These are phyloP conservation scores for Cercophora samala DNA, from an alignment of 495 filamentous ascomycete genomes.

Conservation along the genomic window DNA sequence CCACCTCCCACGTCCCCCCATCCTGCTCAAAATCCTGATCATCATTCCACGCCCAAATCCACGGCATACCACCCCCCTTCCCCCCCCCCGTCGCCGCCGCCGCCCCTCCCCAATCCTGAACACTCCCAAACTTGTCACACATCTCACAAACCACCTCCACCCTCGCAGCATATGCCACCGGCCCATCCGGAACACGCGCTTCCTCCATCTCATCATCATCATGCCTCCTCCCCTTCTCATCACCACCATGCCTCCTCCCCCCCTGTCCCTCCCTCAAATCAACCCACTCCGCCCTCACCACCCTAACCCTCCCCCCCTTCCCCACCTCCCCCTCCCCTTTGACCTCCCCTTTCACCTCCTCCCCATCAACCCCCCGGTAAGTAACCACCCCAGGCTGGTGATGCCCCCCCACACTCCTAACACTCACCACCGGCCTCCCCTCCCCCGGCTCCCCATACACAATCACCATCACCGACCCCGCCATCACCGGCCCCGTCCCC, in stretches of 20 bases:
- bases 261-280: background rate
- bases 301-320: background rate
- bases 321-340: background rate
- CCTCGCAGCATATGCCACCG: background rate
- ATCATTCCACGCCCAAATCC: conserved; percentile 36
- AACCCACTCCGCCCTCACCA: conserved; percentile 1
- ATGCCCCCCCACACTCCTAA: conserved; percentile 30
- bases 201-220: conserved; percentile 4
- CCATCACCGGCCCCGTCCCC: conserved; percentile 31
- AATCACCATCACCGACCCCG: conserved; percentile 32
- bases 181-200: background rate
- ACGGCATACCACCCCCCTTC: conserved; percentile 15
- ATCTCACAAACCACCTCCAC: conserved; percentile 6
- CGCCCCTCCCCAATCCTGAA: background rate
- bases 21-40: conserved; percentile 26
- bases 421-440: conserved; percentile 26
- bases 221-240: background rate
- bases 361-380: background rate
- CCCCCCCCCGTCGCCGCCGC: too few relatives aligned
- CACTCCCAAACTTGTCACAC: conserved; percentile 7
- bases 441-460: conserved; percentile 31
- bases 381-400: conserved; percentile 21
- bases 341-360: background rate
- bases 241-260: too few relatives aligned
- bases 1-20: background rate